Conservation (phyloP, 208 protist species). For the Leishmania aethiopica region DNA sequence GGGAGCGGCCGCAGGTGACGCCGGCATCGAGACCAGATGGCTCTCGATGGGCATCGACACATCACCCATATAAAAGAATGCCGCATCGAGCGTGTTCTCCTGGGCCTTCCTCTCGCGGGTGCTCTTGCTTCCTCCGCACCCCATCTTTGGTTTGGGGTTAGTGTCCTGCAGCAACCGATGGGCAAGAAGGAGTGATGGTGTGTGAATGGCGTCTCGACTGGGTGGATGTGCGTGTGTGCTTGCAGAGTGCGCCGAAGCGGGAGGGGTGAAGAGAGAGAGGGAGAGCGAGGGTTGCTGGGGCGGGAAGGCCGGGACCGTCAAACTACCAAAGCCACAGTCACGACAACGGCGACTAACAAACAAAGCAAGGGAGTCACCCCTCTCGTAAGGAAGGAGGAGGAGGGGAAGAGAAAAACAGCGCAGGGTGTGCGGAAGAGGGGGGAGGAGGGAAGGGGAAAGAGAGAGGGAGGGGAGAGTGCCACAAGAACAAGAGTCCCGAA, state of each 20-base stretch:
- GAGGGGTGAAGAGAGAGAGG: background rate
- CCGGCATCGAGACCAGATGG: background rate
- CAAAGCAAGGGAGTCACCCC: background rate
- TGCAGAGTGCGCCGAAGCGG: background rate
- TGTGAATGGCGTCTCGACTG: background rate
- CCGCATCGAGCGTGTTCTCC: background rate
- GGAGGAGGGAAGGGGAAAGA: background rate
- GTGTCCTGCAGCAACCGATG: background rate
- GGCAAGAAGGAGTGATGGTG: background rate
- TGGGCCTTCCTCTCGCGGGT: conserved; percentile 10
- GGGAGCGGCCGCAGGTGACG: background rate
- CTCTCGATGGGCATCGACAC: background rate
- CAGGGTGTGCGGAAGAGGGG: background rate
- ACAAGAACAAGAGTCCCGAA: background rate
- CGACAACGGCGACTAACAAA: background rate
- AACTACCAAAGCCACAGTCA: background rate
- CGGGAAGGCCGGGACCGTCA: background rate
- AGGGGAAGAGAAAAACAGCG: background rate
- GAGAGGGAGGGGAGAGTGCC: background rate
- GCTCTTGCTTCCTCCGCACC: conserved; percentile 43
- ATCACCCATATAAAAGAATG: background rate
- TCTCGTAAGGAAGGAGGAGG: background rate
- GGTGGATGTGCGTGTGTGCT: background rate
- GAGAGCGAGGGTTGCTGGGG: background rate
- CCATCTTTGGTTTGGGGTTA: conserved; percentile 20